Conservation (phyloP, 306 rosid genomes). For the Sindora glabra region DNA sequence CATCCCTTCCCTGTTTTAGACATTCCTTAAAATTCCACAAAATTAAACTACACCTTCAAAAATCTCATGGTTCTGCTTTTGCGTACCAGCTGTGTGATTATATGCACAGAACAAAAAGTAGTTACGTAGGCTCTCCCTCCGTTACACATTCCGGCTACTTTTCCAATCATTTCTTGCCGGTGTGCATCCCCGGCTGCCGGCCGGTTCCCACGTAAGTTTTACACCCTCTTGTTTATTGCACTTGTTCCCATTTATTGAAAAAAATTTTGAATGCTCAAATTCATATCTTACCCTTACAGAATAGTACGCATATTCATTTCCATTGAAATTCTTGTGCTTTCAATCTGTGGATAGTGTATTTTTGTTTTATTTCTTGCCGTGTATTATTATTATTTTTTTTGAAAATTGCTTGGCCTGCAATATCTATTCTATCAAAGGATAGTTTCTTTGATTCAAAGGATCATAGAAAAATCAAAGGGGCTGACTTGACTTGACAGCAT, state of each 20-base stretch:
- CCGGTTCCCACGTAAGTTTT: slow-evolving; percentile 5
- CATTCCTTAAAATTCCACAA: no score
- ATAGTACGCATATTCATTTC: background rate
- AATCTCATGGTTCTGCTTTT: background rate
- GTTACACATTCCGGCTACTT: background rate
- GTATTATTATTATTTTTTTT: background rate
- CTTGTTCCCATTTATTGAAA: background rate
- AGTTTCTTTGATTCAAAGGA: background rate
- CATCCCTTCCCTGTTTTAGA: no score
- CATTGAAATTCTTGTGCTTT: background rate
- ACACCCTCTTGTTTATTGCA: background rate
- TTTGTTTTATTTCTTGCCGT: background rate
- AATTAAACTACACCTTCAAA: background rate
- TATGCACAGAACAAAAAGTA: background rate
- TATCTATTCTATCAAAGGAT: background rate
- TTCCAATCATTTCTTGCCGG: no score
- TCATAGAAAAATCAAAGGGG: no score
- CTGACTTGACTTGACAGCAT: no score
- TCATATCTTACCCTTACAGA: background rate
- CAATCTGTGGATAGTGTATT: background rate
- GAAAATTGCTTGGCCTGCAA: background rate
- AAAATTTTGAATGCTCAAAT: background rate
- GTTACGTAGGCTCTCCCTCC: background rate
- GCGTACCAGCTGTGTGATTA: background rate
- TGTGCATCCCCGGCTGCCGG: background rate